A percentile compares a stretch with the other conserved stretches of the same genome.
Evolutionary conservation across 1,284 basidiomycete species (phyloP).

Genomic region (Puccinia hordei): DNA sequence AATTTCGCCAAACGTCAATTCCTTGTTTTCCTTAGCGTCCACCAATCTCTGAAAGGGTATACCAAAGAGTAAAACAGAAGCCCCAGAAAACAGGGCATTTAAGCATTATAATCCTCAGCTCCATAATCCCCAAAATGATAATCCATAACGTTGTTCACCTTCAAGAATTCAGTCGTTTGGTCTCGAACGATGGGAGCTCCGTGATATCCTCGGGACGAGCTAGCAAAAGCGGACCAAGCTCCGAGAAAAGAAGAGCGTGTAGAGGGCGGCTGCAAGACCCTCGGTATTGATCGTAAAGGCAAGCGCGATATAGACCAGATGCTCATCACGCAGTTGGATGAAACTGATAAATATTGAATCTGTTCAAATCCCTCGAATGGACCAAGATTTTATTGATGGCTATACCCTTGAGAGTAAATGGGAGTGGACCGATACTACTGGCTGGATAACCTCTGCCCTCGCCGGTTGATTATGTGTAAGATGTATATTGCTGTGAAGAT

Average conservation of each 20-base stretch:
- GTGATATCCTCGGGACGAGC: conserved; percentile 11
- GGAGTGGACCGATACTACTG: background rate
- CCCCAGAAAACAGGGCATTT: background rate
- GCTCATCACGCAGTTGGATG: background rate
- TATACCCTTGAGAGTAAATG: too few relatives aligned
- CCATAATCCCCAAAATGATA: background rate
- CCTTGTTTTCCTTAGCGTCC: conserved; percentile 21
- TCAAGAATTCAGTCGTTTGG: conserved; percentile 24
- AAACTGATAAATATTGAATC: background rate
- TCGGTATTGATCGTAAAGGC: background rate
- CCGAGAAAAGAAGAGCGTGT: background rate
- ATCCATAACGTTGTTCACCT: background rate
- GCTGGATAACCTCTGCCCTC: background rate
- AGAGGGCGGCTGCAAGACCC: background rate
- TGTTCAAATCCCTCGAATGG: too few relatives aligned
- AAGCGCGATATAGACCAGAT: background rate
- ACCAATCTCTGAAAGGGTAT: conserved; percentile 24
- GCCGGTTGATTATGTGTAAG: background rate
- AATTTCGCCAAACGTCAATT: conserved; percentile 36
- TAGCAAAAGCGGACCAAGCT: background rate
- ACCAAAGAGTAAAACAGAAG: background rate
- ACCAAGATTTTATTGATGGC: too few relatives aligned
- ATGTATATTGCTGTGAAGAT: background rate
- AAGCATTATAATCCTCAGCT: background rate
- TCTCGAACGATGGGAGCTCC: background rate